Evolutionary conservation across 208 protist species (phyloP).

Genomic region (Trypanosoma mega): DNA sequence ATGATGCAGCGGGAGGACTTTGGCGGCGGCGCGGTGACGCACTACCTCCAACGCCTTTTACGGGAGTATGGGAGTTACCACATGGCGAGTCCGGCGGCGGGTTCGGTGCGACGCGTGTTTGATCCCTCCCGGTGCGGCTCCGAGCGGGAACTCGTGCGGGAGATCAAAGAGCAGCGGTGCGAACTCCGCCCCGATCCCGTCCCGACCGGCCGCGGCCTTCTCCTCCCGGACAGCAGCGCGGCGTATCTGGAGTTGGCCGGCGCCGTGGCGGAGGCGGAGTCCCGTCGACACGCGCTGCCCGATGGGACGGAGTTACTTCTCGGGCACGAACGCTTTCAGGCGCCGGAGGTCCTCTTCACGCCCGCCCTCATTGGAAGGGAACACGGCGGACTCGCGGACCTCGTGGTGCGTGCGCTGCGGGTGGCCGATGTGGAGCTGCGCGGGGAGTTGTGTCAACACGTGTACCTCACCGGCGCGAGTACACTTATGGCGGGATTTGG

Average conservation of each 20-base stretch:
- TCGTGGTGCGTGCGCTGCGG: constrained; percentile 81
- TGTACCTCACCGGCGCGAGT: constrained; percentile 90
- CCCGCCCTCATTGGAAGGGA: constrained; percentile 66
- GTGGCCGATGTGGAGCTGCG: constrained; percentile 74
- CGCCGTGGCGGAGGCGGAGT: not conserved
- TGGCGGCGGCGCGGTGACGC: constrained; percentile 43
- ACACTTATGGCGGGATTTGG: constrained; percentile 92
- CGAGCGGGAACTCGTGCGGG: constrained; percentile 43
- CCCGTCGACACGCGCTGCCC: constrained; percentile 48
- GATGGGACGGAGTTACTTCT: constrained; percentile 74
- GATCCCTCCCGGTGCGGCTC: constrained; percentile 34
- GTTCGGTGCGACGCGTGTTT: constrained; percentile 7
- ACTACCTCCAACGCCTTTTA: constrained; percentile 47
- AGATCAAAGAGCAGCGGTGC: constrained; percentile 51
- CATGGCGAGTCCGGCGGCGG: not conserved
- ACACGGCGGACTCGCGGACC: constrained; percentile 52
- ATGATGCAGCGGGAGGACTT: constrained; percentile 53
- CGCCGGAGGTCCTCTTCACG: constrained; percentile 83
- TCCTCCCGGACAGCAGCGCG: constrained; percentile 30
- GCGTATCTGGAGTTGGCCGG: constrained; percentile 17
- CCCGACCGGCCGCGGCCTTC: not conserved
- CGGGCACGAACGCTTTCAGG: constrained; percentile 44
- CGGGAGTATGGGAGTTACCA: constrained; percentile 40
- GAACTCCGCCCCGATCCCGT: constrained; percentile 28
- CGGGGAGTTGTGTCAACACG: constrained; percentile 67